Percentiles rank a stretch among this genome's conserved stretches.
Evolutionary conservation across 345 rosid species (phyloP).

Genomic region (Pugionium dolabratum): DNA sequence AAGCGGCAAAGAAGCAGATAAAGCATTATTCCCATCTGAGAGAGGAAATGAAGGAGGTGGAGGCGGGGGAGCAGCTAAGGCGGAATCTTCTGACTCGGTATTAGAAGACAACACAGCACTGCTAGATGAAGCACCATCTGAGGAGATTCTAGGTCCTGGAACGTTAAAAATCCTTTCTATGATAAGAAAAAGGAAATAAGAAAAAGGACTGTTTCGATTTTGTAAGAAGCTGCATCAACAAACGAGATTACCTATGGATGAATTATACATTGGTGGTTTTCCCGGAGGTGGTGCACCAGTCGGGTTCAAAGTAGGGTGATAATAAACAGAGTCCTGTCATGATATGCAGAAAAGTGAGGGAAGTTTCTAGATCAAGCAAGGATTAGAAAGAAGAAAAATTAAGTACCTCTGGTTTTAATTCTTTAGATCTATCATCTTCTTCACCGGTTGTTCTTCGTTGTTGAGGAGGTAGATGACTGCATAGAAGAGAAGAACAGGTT

Average conservation of each 20-base stretch:
- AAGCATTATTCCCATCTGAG: slow-evolving; percentile 53
- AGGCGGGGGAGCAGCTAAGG: slow-evolving; percentile 56
- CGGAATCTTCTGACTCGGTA: slow-evolving; percentile 62
- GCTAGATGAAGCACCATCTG: slow-evolving; percentile 66
- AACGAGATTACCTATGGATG: slow-evolving; percentile 60
- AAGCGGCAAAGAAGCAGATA: slow-evolving; percentile 63
- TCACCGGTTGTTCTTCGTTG: slow-evolving; percentile 67
- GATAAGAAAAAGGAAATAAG: slow-evolving; percentile 21
- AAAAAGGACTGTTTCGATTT: slow-evolving; percentile 4
- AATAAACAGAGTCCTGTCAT: slow-evolving; percentile 94
- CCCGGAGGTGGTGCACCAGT: slow-evolving; percentile 99
- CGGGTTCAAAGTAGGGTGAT: slow-evolving; percentile 94
- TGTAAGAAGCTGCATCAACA: slow-evolving; percentile 6
- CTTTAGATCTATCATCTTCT: slow-evolving; percentile 78
- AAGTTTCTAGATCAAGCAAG: slow-evolving; percentile 11
- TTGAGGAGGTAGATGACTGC: slow-evolving; percentile 88
- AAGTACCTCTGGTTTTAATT: slow-evolving; percentile 85
- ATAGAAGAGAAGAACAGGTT: slow-evolving; percentile 24
- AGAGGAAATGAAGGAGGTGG: slow-evolving; percentile 54
- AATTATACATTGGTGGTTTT: slow-evolving; percentile 93
- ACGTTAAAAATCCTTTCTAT: too few species aligned
- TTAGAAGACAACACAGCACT: slow-evolving; percentile 58
- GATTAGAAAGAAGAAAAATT: slow-evolving; percentile 24
- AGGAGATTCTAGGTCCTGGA: slow-evolving; percentile 78
- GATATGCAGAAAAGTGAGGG: slow-evolving; percentile 26